These are phyloP conservation scores for Asterella californica DNA, from an alignment of 225 moss, liverwort and hornwort species.

Conservation along the genomic window DNA sequence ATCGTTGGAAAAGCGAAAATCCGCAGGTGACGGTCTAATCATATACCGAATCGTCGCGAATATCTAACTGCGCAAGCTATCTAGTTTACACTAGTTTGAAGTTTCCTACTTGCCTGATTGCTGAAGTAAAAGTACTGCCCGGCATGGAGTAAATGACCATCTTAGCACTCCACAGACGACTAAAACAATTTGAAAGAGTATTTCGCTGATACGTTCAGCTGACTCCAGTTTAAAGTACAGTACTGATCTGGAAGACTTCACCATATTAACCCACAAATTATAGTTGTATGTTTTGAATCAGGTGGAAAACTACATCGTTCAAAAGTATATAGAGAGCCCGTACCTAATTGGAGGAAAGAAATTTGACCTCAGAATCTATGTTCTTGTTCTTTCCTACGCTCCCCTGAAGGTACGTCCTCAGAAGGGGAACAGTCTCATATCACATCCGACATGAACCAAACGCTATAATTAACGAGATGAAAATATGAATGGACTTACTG, in stretches of 20 bases:
- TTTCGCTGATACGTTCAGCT: neutral
- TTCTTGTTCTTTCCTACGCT: conserved; percentile 78
- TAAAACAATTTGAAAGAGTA: neutral
- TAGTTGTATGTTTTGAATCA: conserved; percentile 50
- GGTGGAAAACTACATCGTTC: conserved; percentile 99
- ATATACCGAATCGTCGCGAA: too few species aligned
- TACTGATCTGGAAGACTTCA: neutral
- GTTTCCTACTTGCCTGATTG: neutral
- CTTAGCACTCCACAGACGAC: neutral
- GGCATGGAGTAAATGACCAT: neutral
- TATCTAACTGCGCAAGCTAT: neutral
- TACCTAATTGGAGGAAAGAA: conserved; percentile 95
- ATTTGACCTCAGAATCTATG: conserved; percentile 92
- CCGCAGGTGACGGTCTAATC: conserved; percentile 57
- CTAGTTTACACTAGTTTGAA: neutral
- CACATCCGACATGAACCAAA: neutral
- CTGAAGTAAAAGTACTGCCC: neutral
- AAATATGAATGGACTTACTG: neutral
- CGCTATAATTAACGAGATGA: too few species aligned
- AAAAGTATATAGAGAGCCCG: conserved; percentile 89
- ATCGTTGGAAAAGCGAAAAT: conserved; percentile 95
- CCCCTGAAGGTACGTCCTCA: conserved; percentile 63
- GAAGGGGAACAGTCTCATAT: neutral
- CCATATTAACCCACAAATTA: conserved; percentile 17
- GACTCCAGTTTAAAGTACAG: neutral